Base-by-base conservation (phyloP, 1,139 yeast genomes). In the Hanseniaspora sp. region DNA sequence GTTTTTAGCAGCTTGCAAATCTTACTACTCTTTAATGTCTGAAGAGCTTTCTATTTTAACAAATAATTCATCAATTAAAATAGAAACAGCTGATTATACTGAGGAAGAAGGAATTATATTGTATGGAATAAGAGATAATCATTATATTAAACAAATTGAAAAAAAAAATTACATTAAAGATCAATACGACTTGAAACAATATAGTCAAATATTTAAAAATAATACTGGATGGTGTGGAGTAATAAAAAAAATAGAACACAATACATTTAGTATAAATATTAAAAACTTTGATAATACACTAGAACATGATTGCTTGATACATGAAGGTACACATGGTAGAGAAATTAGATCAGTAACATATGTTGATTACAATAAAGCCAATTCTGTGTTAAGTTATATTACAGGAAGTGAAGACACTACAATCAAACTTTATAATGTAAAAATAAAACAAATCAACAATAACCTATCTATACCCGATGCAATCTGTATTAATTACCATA, bases 351-450 rank as follows among this genome's bases (percentile, higher is more conserved):
- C 78, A 58, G 71, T 83, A n/a, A 70, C 82, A 2, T 56, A 54
- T 1, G 43, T 59, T 11, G 39, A 39, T 9, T 57, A 58, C 12
- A 42, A 54, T 18, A 67, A 58, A 1, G 60, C 62, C 8, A 67
- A 59, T 15, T 69, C 57, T 61, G 31, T 28, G 5, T 15, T 46
- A 7, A 68, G 77, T 23, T 69, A 83, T 11, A 76, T 86, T 30
- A 80, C 94, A 2, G 97, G 90, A 1, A 82, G 96, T 0, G 98
- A 92, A 66, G 98, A 92, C 64, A 84, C 96, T 0, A 78, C 87
- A 0, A 71, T 92, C 5, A 75, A 80, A 57, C 60, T 90, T 28
- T 77, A 43, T 15, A 43, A 12, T 15, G 9, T 39, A 83, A 7
- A 8, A 17, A 1, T 70, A 71, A 29, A 56, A n/a, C 31, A 38